These are phyloP conservation scores for Penicillium pancosmium DNA, from an alignment of 495 filamentous ascomycete species.

Conservation along the genomic window DNA sequence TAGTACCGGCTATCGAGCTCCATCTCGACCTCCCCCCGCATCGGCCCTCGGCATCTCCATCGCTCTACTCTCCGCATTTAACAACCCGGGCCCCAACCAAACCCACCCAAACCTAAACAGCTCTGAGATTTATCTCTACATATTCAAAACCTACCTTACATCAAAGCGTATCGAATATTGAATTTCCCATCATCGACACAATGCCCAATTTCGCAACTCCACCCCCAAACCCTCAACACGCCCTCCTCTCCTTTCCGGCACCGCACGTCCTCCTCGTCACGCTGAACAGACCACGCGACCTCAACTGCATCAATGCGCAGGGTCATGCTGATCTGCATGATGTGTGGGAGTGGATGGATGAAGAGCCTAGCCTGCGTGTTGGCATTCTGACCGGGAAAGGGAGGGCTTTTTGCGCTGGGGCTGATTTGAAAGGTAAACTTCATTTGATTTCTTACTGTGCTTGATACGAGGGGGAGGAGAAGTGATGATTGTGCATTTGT, in stretches of 20 bases:
- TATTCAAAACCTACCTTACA: not conserved
- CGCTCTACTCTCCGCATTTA: constrained; percentile 30
- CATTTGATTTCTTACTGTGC: not conserved
- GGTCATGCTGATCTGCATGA: constrained; percentile 55
- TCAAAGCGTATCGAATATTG: no score
- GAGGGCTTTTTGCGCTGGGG: constrained; percentile 61
- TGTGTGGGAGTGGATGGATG: constrained; percentile 60
- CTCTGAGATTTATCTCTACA: not conserved
- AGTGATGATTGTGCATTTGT: not conserved
- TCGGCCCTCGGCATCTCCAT: constrained; percentile 39
- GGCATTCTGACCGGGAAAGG: constrained; percentile 59
- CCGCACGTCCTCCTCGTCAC: constrained; percentile 54
- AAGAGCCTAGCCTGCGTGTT: constrained; percentile 55
- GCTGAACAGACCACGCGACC: constrained; percentile 46
- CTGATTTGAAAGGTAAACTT: constrained; percentile 55
- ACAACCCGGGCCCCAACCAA: constrained; percentile 8
- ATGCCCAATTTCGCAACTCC: constrained; percentile 35
- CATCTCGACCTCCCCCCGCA: constrained; percentile 6
- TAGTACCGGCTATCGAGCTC: no score
- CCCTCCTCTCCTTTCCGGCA: constrained; percentile 46
- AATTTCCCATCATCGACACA: not conserved
- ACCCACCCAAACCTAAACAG: constrained; percentile 1
- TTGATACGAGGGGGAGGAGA: no score
- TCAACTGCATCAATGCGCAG: constrained; percentile 54
- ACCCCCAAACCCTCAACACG: constrained; percentile 42